Conservation (phyloP, 352 stramenopile species). For the Pythium rhizo-oryzae region DNA sequence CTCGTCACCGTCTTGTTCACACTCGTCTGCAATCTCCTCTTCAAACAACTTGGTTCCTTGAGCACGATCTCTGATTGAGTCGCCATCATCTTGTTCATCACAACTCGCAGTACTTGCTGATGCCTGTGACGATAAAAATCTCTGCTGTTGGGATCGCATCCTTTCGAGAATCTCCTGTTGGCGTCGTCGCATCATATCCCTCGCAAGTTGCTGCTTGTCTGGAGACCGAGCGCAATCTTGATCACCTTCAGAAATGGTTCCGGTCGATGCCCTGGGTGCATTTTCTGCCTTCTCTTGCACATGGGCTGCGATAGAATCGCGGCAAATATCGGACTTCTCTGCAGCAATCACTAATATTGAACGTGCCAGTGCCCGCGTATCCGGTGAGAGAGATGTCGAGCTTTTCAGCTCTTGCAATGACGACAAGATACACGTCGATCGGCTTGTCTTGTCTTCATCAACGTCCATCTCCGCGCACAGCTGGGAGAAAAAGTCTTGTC, state of each 20-base stretch:
- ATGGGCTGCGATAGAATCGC: slow-evolving; percentile 2
- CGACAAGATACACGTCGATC: slow-evolving; percentile 13
- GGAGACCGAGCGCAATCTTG: not conserved
- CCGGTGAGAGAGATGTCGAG: slow-evolving; percentile 17
- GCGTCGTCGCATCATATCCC: slow-evolving; percentile 60
- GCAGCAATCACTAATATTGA: slow-evolving; percentile 1
- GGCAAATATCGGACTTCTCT: slow-evolving; percentile 18
- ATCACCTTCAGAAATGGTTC: not conserved
- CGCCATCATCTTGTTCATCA: slow-evolving; percentile 22
- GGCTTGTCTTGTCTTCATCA: not conserved
- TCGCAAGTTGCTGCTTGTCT: slow-evolving; percentile 38
- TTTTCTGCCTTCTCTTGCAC: not conserved
- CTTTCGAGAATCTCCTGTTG: slow-evolving; percentile 74
- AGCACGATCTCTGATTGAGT: not conserved
- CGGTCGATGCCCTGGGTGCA: not conserved
- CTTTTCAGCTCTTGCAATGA: slow-evolving; percentile 5
- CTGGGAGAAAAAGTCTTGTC: slow-evolving; percentile 9
- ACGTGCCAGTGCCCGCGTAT: slow-evolving; percentile 17
- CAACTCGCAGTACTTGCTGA: not conserved
- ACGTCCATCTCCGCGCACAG: slow-evolving; percentile 1
- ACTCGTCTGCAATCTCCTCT: slow-evolving; percentile 42
- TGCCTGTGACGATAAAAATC: slow-evolving; percentile 65
- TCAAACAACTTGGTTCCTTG: slow-evolving; percentile 34
- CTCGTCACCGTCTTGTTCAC: slow-evolving; percentile 26
- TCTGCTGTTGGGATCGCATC: slow-evolving; percentile 75